phyloP scores from a whole-genome alignment of 805 yeast genomes.

The Kregervanrija pseudodelftensis region DNA sequence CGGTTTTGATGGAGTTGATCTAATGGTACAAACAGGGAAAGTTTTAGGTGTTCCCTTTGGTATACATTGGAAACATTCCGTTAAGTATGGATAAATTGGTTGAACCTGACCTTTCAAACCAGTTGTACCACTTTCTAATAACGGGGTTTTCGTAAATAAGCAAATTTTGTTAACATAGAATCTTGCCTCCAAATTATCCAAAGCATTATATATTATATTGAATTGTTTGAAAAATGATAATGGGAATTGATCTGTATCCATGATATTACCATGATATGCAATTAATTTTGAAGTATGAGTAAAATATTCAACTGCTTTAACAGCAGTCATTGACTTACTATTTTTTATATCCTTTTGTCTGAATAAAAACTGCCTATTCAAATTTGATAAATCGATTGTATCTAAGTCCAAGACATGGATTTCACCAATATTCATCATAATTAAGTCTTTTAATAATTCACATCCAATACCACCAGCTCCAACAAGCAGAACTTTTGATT shows the following conservation, averaged over 20 bases:
- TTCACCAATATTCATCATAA: conserved; percentile 75
- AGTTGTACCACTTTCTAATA: conserved; percentile 92
- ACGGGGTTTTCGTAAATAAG: conserved; percentile 62
- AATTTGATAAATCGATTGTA: conserved; percentile 85
- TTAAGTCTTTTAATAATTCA: conserved; percentile 75
- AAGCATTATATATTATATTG: conserved; percentile 78
- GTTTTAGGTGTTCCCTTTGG: conserved; percentile 83
- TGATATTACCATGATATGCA: conserved; percentile 83
- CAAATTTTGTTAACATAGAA: conserved; percentile 82
- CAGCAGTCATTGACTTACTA: conserved; percentile 81
- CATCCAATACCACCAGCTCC: conserved; percentile 99
- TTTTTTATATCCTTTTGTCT: conserved; percentile 84
- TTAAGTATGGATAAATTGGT: conserved; percentile 72
- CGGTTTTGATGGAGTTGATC: conserved; percentile 95
- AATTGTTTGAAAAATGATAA: conserved; percentile 73
- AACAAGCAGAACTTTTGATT: conserved; percentile 63
- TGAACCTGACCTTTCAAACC: conserved; percentile 94
- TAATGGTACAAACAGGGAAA: conserved; percentile 92
- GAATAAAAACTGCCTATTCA: conserved; percentile 89
- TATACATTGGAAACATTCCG: conserved; percentile 93
- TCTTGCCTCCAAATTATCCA: conserved; percentile 91
- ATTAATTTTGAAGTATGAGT: conserved; percentile 56
- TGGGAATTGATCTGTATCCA: conserved; percentile 66
- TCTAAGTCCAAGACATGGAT: conserved; percentile 92
- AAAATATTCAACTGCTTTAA: conserved; percentile 70